phyloP scores from a whole-genome alignment of 768 basidiomycete genomes.

The Leccinum longicurvipes region DNA sequence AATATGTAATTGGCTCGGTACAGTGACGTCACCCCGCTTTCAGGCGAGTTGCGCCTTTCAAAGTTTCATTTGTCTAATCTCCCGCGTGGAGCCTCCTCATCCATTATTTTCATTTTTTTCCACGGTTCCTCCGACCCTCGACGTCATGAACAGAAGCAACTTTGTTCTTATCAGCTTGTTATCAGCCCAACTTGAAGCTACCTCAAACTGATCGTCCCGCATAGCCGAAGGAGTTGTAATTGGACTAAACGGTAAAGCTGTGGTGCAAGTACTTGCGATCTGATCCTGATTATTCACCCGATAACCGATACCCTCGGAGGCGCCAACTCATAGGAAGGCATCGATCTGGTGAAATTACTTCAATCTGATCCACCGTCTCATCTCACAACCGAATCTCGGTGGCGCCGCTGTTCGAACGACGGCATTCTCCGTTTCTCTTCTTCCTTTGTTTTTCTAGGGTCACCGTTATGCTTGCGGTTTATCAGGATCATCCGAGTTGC shows the following conservation, averaged over 20 bases:
- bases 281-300: neutral
- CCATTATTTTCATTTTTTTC: neutral
- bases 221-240: neutral
- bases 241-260: neutral
- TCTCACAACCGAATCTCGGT: neutral
- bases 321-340: neutral
- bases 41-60: neutral
- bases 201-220: too few species aligned
- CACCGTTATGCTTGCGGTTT: neutral
- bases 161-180: neutral
- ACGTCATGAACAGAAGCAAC: neutral
- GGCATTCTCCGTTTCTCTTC: neutral
- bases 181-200: too few species aligned
- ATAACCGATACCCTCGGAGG: neutral
- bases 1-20: too few species aligned
- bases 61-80: neutral
- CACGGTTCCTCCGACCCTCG: neutral
- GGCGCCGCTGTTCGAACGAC: neutral
- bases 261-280: neutral
- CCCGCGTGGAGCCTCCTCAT: neutral
- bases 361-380: neutral
- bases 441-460: neutral
- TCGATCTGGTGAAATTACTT: neutral
- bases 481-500: neutral
- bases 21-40: neutral